Percentiles rank a stretch among this genome's conserved stretches.
Conservation (phyloP, 169 alveolate species). For the Cryptosporidium ubiquitum region DNA sequence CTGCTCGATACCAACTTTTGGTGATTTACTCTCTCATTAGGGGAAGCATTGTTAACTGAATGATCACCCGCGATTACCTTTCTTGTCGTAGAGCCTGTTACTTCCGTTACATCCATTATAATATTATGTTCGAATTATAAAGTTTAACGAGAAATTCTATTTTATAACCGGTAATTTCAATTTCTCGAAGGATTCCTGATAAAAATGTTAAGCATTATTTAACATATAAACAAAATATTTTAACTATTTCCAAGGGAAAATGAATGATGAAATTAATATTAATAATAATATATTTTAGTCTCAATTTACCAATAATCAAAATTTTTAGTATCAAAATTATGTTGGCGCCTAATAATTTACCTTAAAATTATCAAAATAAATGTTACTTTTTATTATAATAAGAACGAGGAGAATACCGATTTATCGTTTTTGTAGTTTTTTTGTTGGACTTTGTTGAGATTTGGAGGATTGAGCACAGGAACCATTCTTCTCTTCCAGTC, state of each 20-base stretch:
- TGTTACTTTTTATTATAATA: not conserved
- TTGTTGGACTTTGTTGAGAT: not conserved
- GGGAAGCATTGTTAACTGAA: not conserved
- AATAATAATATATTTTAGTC: not conserved
- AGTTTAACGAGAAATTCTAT: not conserved
- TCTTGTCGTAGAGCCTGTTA: not conserved
- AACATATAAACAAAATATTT: not conserved
- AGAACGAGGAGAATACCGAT: not conserved
- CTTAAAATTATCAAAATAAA: not conserved
- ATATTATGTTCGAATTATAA: not conserved
- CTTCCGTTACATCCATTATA: not conserved
- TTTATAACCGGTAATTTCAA: not conserved
- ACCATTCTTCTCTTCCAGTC: conserved; percentile 74
- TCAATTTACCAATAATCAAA: not conserved
- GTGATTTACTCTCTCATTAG: not conserved
- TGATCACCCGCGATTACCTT: not conserved
- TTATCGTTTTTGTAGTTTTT: conserved; percentile 14
- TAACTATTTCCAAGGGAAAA: not conserved
- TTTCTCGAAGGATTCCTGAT: not conserved
- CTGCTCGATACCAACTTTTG: not conserved
- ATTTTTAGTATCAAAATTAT: not conserved
- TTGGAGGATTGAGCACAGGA: conserved; percentile 47
- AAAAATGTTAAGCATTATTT: not conserved
- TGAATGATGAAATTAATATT: not conserved
- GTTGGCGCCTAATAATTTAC: not conserved